Base-by-base conservation (phyloP, 1,139 yeast genomes). In the Geotrichum siamense region DNA sequence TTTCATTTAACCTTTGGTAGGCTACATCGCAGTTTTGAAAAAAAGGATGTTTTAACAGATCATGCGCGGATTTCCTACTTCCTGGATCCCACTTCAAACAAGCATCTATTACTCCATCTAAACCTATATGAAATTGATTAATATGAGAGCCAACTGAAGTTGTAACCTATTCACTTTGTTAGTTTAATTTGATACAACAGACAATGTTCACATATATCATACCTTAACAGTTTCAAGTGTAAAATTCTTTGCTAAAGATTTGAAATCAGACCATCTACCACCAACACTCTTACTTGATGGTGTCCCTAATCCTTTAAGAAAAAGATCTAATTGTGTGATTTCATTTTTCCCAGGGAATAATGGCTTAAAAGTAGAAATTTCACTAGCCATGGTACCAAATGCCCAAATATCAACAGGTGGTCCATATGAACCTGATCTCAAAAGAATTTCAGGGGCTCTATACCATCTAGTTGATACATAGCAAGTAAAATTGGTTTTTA, bases 391-490 rank as follows among this genome's bases (percentile, higher is more conserved):
- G 23, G 82, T 73, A 1, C 94, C 96, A 66, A 86, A 83, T 0
- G 97, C 95, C 97, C 97, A 91, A 33, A 89, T 75, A 67, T 91
- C 98, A 34, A 86, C 76, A 0, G 94, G 87, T 42, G 69, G 73
- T 0, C 91, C 76, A 60, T 91, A 86, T 54, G 64, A 65, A 6
- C 72, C 72, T 51, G 76, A 75, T 50, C 91, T 72, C 47, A 91
- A 68, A 36, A 91, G 69, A 36, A 91, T 82, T 62, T 91, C 98
- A 0, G 98, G 98, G 0, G 96, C 80, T 49, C 98, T 71, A 61
- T 91, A 91, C 97, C 97, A 91, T 55, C 98, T 74, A 0, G 97
- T 91, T 0, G 96, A 83, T 5, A 91, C 93, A 56, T 91, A 91
- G 0, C 83, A 76, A 0, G 71, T 67, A 58, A 75, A 84, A 0